These are phyloP conservation scores for Dimargaris xerosporica DNA, from an alignment of 192 early-diverging fungal genomes.

Conservation along the genomic window DNA sequence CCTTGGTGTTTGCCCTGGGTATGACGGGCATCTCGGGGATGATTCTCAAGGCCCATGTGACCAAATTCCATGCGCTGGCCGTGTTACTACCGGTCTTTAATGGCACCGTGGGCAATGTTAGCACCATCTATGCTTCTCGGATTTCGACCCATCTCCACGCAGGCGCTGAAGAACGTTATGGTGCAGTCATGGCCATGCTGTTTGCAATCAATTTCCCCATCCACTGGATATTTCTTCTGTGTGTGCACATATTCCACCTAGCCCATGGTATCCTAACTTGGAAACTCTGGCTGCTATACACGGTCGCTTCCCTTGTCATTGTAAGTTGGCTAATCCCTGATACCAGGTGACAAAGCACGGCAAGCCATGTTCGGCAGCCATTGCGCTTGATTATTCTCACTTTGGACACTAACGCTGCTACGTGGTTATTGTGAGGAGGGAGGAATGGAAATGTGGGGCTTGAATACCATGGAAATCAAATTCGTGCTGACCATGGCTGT, in stretches of 20 bases:
- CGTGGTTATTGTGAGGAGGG: too few relatives aligned
- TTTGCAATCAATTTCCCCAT: conserved; percentile 55
- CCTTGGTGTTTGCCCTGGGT: conserved; percentile 56
- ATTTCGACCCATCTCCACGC: conserved; percentile 58
- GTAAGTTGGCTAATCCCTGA: too few relatives aligned
- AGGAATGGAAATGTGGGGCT: too few relatives aligned
- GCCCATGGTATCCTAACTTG: conserved; percentile 24
- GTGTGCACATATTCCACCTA: conserved; percentile 30
- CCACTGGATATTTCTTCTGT: conserved; percentile 39
- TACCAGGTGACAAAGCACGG: too few relatives aligned
- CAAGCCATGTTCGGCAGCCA: too few relatives aligned
- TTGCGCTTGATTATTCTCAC: too few relatives aligned
- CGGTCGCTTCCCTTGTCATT: conserved; percentile 36
- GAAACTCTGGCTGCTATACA: conserved; percentile 33
- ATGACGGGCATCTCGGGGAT: conserved; percentile 40
- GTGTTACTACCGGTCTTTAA: conserved; percentile 30
- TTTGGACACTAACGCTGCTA: too few relatives aligned
- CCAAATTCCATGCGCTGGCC: conserved; percentile 21
- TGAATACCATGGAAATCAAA: too few relatives aligned
- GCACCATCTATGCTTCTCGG: conserved; percentile 59
- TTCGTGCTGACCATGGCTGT: too few relatives aligned
- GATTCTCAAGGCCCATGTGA: conserved; percentile 20
- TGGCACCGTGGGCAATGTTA: conserved; percentile 59
- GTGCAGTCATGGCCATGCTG: conserved; percentile 37
- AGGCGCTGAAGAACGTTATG: conserved; percentile 26